Percentiles rank a stretch among this genome's conserved stretches.
phyloP scores from a whole-genome alignment of 1,139 yeast species.

The Pichia sp. region DNA sequence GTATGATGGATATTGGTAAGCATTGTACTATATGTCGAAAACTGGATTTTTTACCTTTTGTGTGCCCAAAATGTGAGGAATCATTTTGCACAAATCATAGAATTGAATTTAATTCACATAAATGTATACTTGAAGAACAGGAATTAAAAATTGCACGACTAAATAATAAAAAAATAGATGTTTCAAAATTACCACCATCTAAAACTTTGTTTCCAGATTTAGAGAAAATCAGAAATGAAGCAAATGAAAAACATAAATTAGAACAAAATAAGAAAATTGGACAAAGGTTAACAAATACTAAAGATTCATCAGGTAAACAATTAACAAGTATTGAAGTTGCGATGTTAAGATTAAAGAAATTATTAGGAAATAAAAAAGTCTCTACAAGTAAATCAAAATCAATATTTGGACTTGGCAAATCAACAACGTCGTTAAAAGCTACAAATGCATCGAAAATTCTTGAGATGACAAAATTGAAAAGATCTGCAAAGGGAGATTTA shows the following conservation, averaged over 20 bases:
- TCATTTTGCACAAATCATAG: slow-evolving; percentile 58
- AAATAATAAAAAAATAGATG: slow-evolving; percentile 6
- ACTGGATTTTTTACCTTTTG: slow-evolving; percentile 65
- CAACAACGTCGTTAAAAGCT: not conserved
- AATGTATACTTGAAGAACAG: slow-evolving; percentile 16
- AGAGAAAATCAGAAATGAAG: slow-evolving; percentile 37
- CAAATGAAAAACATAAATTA: slow-evolving; percentile 15
- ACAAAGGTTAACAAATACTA: slow-evolving; percentile 12
- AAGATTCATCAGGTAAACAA: slow-evolving; percentile 12
- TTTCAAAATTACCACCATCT: slow-evolving; percentile 21
- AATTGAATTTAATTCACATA: slow-evolving; percentile 20
- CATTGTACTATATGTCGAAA: slow-evolving; percentile 60
- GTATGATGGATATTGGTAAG: slow-evolving; percentile 59
- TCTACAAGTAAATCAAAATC: slow-evolving; percentile 15
- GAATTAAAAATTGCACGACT: slow-evolving; percentile 11
- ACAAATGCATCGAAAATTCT: slow-evolving; percentile 21
- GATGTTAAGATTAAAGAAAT: slow-evolving; percentile 13
- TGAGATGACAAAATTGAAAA: slow-evolving; percentile 40
- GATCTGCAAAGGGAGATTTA: slow-evolving; percentile 62
- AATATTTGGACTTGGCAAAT: not conserved
- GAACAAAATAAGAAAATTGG: slow-evolving; percentile 9
- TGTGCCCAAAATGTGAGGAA: slow-evolving; percentile 50
- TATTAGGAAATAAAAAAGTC: slow-evolving; percentile 6
- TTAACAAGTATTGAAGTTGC: slow-evolving; percentile 17
- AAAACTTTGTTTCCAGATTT: slow-evolving; percentile 55